Percentiles rank a stretch among this genome's conserved stretches.
Evolutionary conservation across 1,284 basidiomycete genomes (phyloP).

Genomic region (Cutaneotrichosporon sp.): DNA sequence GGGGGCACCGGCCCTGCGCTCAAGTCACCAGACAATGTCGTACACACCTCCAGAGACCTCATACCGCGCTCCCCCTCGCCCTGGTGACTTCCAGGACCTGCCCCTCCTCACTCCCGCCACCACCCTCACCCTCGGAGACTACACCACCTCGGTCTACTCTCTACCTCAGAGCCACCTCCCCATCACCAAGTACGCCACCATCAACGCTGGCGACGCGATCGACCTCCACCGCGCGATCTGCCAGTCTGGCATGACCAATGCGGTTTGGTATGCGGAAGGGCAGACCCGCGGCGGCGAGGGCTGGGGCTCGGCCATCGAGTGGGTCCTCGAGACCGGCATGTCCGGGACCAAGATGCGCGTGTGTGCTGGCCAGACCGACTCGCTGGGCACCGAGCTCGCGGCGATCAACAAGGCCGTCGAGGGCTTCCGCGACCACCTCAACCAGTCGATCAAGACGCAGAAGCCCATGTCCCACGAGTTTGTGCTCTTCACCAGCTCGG

Average conservation of each 20-base stretch:
- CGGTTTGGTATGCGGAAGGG: conserved; percentile 51
- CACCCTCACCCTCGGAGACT: conserved; percentile 31
- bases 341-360: conserved; percentile 49
- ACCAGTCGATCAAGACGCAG: conserved; percentile 38
- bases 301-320: conserved; percentile 52
- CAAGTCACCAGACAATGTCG: conserved; percentile 6
- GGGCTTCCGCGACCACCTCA: conserved; percentile 45
- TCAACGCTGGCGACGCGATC: conserved; percentile 44
- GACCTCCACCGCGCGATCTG: conserved; percentile 46
- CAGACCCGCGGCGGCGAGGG: conserved; percentile 50
- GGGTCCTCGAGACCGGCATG: conserved; percentile 40
- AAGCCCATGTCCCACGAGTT: conserved; percentile 45
- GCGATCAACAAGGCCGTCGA: conserved; percentile 51
- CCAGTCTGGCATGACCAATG: conserved; percentile 25
- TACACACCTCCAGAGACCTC: conserved; percentile 17
- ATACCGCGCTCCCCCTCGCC: conserved; percentile 9
- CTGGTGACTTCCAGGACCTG: conserved; percentile 26
- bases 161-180: conserved; percentile 47
- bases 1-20: conserved; percentile 17
- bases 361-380: conserved; percentile 40
- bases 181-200: conserved; percentile 46
- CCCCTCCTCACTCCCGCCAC: conserved; percentile 37
- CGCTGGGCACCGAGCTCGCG: conserved; percentile 49
- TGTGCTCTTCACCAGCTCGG: conserved; percentile 50
- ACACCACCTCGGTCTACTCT: conserved; percentile 35